Evolutionary conservation across 495 filamentous ascomycete genomes (phyloP), one percentile per base, ranked within the genome.

Genomic region (Lophiostoma macrostomum): DNA sequence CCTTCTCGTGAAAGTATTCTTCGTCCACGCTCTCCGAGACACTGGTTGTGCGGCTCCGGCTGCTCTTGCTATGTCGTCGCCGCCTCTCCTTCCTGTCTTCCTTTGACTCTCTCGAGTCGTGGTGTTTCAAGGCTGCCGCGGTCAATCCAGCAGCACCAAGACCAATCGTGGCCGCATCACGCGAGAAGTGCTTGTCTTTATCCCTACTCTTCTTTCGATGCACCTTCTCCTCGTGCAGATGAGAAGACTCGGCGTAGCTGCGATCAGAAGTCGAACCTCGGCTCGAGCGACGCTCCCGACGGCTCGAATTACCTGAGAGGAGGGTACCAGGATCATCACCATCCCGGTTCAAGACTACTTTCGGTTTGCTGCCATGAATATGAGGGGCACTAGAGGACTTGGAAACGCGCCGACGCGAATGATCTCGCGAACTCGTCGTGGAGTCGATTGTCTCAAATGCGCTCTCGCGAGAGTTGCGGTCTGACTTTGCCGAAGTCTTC

Each of bases 311-410:
- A 29, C 76, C 79, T 4, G 80, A 76, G 29, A 85, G 68, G 14
- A 83, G 60, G 32, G 77, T 73, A 4, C 81, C 81, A 22, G 79
- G 73, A 45, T 84, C 77, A 41, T 78, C 75, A 52, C 77, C 79
- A 43, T 80, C 73, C 46, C 78, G 76, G 61, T 82, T 82, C 37
- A 87, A 66, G 7, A 84, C 74, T 16, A 87, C 78, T 56, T 80
- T 80, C 12, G 84, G 85, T 61, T 79, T 82, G 24, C 28, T 38
- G 22, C 71, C 65, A 28, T 70, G 74, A 20, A 89, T 73, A 66
- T 88, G 80, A 1, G 86, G 85, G 14, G 82, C 78, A 70, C 85
- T 90, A 14, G 78, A 79, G 56, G 80, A 80, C 56, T 87, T 86
- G 8, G 83, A 85, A 12, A 85, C 69, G 29, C 79, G 79, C 38